Conservation (phyloP, 192 early-diverging fungal species). For the Lobosporangium transversale region DNA sequence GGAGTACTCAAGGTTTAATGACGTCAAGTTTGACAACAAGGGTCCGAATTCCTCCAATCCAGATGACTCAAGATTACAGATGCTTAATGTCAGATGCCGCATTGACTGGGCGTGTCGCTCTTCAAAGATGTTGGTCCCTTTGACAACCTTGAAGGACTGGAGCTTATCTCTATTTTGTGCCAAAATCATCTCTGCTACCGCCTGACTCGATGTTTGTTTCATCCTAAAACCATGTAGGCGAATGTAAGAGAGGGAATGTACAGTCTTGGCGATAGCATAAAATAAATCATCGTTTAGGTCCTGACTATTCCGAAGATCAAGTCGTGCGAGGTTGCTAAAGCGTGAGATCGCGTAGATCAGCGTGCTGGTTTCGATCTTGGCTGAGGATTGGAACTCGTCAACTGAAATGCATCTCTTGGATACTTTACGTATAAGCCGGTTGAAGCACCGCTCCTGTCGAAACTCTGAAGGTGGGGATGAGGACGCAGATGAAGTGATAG, state of each 20-base stretch:
- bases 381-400: constrained; percentile 29
- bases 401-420: constrained; percentile 21
- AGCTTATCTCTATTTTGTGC: constrained; percentile 26
- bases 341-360: constrained; percentile 34
- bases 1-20: constrained; percentile 42
- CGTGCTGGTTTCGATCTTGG: constrained; percentile 26
- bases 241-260: constrained; percentile 23
- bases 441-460: constrained; percentile 41
- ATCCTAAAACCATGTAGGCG: constrained; percentile 30
- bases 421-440: constrained; percentile 32
- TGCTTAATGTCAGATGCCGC: constrained; percentile 33
- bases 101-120: constrained; percentile 27
- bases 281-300: constrained; percentile 31
- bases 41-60: constrained; percentile 36
- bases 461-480: constrained; percentile 11
- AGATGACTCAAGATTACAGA: constrained; percentile 41
- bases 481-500: neutral
- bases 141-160: constrained; percentile 37
- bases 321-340: constrained; percentile 22
- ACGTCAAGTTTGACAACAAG: constrained; percentile 15
- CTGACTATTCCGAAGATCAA: constrained; percentile 36
- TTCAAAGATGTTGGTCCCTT: constrained; percentile 44
- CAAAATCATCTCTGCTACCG: constrained; percentile 24
- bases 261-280: constrained; percentile 16
- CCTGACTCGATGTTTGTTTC: constrained; percentile 15